phyloP scores from a whole-genome alignment of 306 rosid genomes.

The Begonia fuchsioides region DNA sequence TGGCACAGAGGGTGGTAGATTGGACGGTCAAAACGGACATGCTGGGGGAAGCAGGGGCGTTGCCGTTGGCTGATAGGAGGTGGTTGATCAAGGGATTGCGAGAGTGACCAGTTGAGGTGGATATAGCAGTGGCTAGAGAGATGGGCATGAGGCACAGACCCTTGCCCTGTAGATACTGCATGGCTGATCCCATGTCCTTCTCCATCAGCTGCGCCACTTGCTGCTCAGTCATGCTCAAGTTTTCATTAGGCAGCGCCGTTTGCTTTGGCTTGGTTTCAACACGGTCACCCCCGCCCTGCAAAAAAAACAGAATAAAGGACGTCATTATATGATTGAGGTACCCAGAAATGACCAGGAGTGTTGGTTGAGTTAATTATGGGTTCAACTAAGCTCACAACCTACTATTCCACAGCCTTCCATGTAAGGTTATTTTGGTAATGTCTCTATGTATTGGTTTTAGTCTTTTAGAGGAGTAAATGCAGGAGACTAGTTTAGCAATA shows the following conservation, averaged over 20 bases:
- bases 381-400: too few species aligned
- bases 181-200: slow-evolving; percentile 97
- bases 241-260: slow-evolving; percentile 45
- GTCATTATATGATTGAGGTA: too few species aligned
- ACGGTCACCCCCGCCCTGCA: slow-evolving; percentile 69
- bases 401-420: too few species aligned
- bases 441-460: too few species aligned
- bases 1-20: slow-evolving; percentile 35
- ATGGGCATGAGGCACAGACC: slow-evolving; percentile 99
- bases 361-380: too few species aligned
- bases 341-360: too few species aligned
- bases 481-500: too few species aligned
- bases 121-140: slow-evolving; percentile 82
- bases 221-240: slow-evolving; percentile 70
- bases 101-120: slow-evolving; percentile 76
- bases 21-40: slow-evolving; percentile 73
- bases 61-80: slow-evolving; percentile 30
- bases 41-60: slow-evolving; percentile 80
- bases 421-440: too few species aligned
- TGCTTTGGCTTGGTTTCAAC: slow-evolving; percentile 21
- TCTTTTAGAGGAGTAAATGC: too few species aligned
- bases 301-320: background rate
- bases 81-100: slow-evolving; percentile 35
- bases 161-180: slow-evolving; percentile 92
- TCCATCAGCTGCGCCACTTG: slow-evolving; percentile 93